These are phyloP conservation scores for Pseudogymnoascus sp. DNA, from an alignment of 2,329 filamentous ascomycete species.

Conservation along the genomic window DNA sequence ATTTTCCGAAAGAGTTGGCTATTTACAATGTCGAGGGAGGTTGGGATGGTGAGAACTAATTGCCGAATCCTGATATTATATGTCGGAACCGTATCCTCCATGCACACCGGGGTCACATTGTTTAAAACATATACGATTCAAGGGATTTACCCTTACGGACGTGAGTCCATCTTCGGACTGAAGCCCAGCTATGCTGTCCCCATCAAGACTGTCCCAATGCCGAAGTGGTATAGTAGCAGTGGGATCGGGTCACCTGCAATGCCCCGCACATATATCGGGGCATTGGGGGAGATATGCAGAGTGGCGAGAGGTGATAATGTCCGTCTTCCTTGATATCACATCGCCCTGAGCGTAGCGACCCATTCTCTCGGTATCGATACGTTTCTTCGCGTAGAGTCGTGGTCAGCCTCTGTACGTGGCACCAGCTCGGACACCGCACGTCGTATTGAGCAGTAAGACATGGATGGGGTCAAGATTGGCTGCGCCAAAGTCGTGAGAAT, in stretches of 20 bases:
- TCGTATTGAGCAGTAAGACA: conserved; percentile 2
- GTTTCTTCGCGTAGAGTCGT: not conserved
- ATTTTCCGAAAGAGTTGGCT: not conserved
- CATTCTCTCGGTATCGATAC: conserved; percentile 1
- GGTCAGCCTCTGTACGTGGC: not conserved
- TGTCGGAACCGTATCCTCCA: not conserved
- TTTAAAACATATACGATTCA: not conserved
- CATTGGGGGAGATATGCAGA: not conserved
- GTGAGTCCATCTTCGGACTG: not conserved
- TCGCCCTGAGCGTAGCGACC: not conserved
- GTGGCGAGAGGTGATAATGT: not conserved
- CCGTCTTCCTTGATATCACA: not conserved
- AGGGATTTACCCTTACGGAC: not conserved
- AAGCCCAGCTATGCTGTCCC: not conserved
- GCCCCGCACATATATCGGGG: not conserved
- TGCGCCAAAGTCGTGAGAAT: not conserved
- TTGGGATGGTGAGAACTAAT: not conserved
- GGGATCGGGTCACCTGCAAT: not conserved
- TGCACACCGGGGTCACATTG: not conserved
- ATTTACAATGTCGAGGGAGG: not conserved
- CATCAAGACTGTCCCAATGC: not conserved
- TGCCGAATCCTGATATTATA: conserved; percentile 6
- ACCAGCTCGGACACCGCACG: not conserved
- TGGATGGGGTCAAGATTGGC: not conserved
- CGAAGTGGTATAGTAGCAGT: not conserved